Percentiles rank a stretch among this genome's conserved stretches.
These are phyloP conservation scores for Sisymbrium irio DNA, from an alignment of 345 rosid genomes.

Conservation along the genomic window DNA sequence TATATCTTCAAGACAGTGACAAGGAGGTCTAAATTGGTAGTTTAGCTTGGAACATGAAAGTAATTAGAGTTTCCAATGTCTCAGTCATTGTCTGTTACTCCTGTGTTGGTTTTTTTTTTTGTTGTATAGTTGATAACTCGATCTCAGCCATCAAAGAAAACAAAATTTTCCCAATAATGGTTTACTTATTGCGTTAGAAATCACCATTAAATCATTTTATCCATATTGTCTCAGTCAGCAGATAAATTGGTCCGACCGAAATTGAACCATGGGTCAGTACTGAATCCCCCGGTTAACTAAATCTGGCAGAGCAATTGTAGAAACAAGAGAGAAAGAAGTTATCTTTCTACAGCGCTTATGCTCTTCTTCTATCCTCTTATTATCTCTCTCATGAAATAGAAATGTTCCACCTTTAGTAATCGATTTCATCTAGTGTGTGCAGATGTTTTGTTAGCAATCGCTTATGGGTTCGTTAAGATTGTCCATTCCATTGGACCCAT, in stretches of 20 bases:
- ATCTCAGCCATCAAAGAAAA: not conserved
- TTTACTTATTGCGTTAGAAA: not conserved
- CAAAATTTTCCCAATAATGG: not conserved
- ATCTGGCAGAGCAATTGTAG: not conserved
- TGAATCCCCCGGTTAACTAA: slow-evolving; percentile 7
- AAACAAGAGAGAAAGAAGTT: not conserved
- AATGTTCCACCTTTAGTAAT: not conserved
- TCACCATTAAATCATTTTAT: too few relatives aligned
- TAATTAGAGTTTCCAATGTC: not conserved
- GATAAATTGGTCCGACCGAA: slow-evolving; percentile 10
- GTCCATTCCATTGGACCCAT: slow-evolving; percentile 42
- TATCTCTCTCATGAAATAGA: not conserved
- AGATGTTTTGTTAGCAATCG: slow-evolving; percentile 9
- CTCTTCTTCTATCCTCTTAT: slow-evolving; percentile 19
- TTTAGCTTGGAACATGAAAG: slow-evolving; percentile 1
- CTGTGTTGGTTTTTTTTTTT: not conserved
- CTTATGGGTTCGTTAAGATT: slow-evolving; percentile 57
- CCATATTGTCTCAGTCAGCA: not conserved
- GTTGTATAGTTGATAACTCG: slow-evolving; percentile 26
- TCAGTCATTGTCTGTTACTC: not conserved
- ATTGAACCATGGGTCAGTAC: not conserved
- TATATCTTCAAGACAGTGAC: not conserved
- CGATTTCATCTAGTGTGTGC: not conserved
- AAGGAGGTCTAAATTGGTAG: not conserved
- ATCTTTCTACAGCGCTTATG: not conserved